A percentile compares a stretch with the other conserved stretches of the same genome.
Evolutionary conservation across 768 basidiomycete genomes (phyloP).

Genomic region (Tricholoma flavovirens): DNA sequence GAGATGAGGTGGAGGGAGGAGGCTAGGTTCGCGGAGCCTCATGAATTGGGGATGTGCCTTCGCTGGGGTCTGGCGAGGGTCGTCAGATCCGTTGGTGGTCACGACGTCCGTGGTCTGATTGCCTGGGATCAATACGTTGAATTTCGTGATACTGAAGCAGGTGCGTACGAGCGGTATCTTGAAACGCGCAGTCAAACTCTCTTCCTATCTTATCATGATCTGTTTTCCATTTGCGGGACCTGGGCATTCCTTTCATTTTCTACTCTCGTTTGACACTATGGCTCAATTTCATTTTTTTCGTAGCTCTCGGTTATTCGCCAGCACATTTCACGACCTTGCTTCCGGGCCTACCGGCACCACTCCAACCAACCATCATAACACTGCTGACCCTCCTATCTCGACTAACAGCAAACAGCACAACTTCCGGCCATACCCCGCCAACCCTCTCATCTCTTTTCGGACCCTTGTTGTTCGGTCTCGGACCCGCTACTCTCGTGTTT

Average conservation of each 20-base stretch:
- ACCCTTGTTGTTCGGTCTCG: constrained; percentile 83
- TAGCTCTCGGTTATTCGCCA: constrained; percentile 63
- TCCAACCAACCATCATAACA: constrained; percentile 58
- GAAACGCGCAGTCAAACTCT: not conserved
- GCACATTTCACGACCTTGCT: constrained; percentile 71
- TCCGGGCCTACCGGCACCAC: constrained; percentile 41
- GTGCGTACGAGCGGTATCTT: constrained; percentile 36
- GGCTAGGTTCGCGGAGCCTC: constrained; percentile 74
- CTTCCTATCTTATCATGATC: constrained; percentile 7
- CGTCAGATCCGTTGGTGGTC: constrained; percentile 60
- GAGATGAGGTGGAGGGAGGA: constrained; percentile 72
- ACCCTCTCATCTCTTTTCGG: constrained; percentile 87
- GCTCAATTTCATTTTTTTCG: constrained; percentile 5
- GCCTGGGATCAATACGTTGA: constrained; percentile 79
- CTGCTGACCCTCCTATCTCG: constrained; percentile 78
- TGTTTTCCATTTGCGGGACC: constrained; percentile 9
- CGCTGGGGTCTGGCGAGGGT: constrained; percentile 89
- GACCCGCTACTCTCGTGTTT: constrained; percentile 42
- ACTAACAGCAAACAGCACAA: constrained; percentile 76
- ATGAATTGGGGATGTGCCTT: constrained; percentile 87
- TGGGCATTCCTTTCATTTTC: not conserved
- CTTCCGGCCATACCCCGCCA: constrained; percentile 87
- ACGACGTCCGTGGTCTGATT: constrained; percentile 77
- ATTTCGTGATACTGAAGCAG: constrained; percentile 79
- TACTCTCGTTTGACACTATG: not conserved